Evolutionary conservation across 345 rosid species (phyloP).

Genomic region (Lepidium didymum): DNA sequence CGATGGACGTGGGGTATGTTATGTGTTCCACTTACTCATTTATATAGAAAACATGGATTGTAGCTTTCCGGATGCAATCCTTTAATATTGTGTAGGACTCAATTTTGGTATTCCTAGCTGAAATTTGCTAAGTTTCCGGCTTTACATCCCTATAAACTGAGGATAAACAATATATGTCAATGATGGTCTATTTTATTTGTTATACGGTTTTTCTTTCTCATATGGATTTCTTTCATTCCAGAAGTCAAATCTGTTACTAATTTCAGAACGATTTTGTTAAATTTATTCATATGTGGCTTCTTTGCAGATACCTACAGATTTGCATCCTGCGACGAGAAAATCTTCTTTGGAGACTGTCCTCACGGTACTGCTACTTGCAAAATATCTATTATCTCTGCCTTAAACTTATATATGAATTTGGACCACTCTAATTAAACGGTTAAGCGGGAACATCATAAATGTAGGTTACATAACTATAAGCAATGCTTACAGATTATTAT

Average conservation of each 20-base stretch:
- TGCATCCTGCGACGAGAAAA: constrained; percentile 90
- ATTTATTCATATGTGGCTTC: not conserved
- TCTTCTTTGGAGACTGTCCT: constrained; percentile 93
- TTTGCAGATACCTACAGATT: constrained; percentile 85
- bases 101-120: not conserved
- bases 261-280: not conserved
- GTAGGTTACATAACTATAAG: not conserved
- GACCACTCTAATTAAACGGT: not conserved
- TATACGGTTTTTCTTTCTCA: not conserved
- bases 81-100: not conserved
- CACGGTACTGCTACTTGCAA: constrained; percentile 51
- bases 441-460: not conserved
- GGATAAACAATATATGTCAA: not conserved
- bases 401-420: not conserved
- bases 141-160: not conserved
- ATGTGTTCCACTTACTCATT: constrained; percentile 8
- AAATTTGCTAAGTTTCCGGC: not conserved
- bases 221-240: not conserved
- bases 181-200: not conserved
- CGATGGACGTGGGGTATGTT: constrained; percentile 90
- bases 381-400: not conserved
- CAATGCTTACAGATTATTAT: not conserved
- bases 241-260: not conserved
- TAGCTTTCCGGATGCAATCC: not conserved
- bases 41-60: not conserved